phyloP scores from a whole-genome alignment of 768 basidiomycete genomes.

The Podaxis mareebaensis region DNA sequence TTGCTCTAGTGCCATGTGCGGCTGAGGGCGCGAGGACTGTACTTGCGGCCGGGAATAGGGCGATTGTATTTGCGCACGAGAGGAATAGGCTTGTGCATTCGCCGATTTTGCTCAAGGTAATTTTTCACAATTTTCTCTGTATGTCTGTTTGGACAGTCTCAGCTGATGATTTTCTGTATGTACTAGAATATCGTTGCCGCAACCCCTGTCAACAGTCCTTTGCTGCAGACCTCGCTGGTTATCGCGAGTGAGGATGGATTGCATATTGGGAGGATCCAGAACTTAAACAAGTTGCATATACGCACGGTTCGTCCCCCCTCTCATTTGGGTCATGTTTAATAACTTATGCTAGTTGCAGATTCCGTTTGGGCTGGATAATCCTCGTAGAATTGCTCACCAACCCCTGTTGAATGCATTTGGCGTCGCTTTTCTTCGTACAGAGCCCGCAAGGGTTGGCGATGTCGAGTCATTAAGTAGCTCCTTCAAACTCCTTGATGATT shows the following conservation, averaged over 20 bases:
- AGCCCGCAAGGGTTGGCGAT: conserved; percentile 57
- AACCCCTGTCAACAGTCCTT: conserved; percentile 45
- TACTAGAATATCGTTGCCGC: conserved; percentile 54
- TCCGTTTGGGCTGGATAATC: conserved; percentile 70
- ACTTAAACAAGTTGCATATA: conserved; percentile 80
- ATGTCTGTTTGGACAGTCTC: neutral
- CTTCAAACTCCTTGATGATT: conserved; percentile 68
- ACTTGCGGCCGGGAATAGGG: conserved; percentile 71
- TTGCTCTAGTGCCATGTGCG: conserved; percentile 54
- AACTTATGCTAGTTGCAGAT: conserved; percentile 43
- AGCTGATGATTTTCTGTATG: neutral
- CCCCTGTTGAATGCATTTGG: conserved; percentile 57
- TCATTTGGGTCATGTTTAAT: conserved; percentile 7
- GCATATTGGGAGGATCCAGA: conserved; percentile 63
- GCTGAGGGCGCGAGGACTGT: conserved; percentile 58
- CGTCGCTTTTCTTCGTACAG: conserved; percentile 58
- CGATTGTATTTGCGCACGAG: conserved; percentile 70
- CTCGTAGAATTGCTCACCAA: conserved; percentile 65
- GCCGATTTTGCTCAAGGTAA: conserved; percentile 69
- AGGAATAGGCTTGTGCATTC: conserved; percentile 65
- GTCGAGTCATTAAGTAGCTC: conserved; percentile 47
- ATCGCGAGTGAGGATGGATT: conserved; percentile 56
- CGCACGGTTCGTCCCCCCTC: conserved; percentile 53
- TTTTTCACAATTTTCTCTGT: neutral
- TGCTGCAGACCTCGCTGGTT: conserved; percentile 55